Base-by-base conservation (phyloP, 2,329 filamentous ascomycete genomes). In the Mariannaea sp. region DNA sequence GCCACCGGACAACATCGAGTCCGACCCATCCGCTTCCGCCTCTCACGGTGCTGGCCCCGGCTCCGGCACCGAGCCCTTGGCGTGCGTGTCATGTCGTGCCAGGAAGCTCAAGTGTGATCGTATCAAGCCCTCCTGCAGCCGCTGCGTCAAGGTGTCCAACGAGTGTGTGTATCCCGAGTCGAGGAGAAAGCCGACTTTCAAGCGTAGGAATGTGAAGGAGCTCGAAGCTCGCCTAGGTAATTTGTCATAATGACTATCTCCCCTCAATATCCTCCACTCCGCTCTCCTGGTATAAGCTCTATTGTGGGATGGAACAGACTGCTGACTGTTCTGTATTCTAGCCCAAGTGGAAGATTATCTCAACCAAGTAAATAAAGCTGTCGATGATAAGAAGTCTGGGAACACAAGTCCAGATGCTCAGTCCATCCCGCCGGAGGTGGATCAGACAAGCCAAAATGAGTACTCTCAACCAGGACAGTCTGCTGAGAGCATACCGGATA, bases 31-130 rank as follows among this genome's bases (percentile, higher is more conserved):
- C 42, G 55, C 51, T 10, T 47, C 54, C 12, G 35, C 52, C 20
- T 50, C 60, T 29, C 35, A 51, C 14, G 22, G 22, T 19, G 17
- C 36, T 24, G 29, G 49, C 49, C 12, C 53, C 29, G 64, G 49
- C 49, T 16, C 53, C 29, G 64, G 49, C 57, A 68, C 59, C 14
- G 78, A 80, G 62, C 71, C 76, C 16, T 86, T 96, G 71, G 89
- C 92, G 14, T 96, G 92, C 70, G 86, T 94, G 22, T 81, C 90
- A 47, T 96, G 92, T 71, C 82, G 92, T 60, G 87, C 87, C 66
- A 81, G 92, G 63, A 97, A 97, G 74, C 77, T 96, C 63, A 88
- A 89, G 72, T 97, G 92, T 74, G 92, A 97, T 73, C 88, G 92
- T 24, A 78, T 77, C 40, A 89, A 86, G 66, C 92, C 92, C 13